Percentiles rank a stretch among this genome's conserved stretches.
Conservation (phyloP, 1,284 basidiomycete species). For the Malassezia equina region DNA sequence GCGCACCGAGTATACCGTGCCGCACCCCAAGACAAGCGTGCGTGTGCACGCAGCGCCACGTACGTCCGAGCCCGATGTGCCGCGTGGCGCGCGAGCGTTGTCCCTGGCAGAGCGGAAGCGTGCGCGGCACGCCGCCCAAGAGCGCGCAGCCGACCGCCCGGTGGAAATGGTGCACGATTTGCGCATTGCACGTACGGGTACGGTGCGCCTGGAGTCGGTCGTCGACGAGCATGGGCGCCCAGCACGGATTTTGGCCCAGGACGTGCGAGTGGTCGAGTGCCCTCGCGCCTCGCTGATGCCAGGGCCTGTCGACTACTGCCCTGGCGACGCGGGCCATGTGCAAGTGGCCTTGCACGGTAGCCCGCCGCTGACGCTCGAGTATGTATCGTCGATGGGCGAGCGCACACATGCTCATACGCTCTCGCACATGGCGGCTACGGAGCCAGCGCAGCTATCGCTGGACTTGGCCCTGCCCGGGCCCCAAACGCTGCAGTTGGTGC, state of each 20-base stretch:
- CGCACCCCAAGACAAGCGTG: slow-evolving; percentile 2
- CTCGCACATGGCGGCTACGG: slow-evolving; percentile 1
- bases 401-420: background rate
- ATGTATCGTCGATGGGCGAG: slow-evolving; percentile 21
- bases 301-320: slow-evolving; percentile 25
- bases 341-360: slow-evolving; percentile 32
- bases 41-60: background rate
- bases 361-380: slow-evolving; percentile 37
- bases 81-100: background rate
- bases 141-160: background rate
- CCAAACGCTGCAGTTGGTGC: slow-evolving; percentile 30
- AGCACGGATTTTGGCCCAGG: slow-evolving; percentile 26
- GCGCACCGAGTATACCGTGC: slow-evolving; percentile 58
- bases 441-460: slow-evolving; percentile 14
- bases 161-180: slow-evolving; percentile 29
- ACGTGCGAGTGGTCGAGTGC: slow-evolving; percentile 39
- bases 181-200: slow-evolving; percentile 26
- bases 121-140: slow-evolving; percentile 5
- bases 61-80: slow-evolving; percentile 13
- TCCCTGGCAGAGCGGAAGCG: slow-evolving; percentile 14
- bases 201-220: slow-evolving; percentile 36
- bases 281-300: slow-evolving; percentile 31
- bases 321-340: slow-evolving; percentile 30
- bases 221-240: slow-evolving; percentile 35
- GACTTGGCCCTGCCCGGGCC: slow-evolving; percentile 28